phyloP scores from a whole-genome alignment of 768 basidiomycete genomes.

The Lentinus tigrinus region DNA sequence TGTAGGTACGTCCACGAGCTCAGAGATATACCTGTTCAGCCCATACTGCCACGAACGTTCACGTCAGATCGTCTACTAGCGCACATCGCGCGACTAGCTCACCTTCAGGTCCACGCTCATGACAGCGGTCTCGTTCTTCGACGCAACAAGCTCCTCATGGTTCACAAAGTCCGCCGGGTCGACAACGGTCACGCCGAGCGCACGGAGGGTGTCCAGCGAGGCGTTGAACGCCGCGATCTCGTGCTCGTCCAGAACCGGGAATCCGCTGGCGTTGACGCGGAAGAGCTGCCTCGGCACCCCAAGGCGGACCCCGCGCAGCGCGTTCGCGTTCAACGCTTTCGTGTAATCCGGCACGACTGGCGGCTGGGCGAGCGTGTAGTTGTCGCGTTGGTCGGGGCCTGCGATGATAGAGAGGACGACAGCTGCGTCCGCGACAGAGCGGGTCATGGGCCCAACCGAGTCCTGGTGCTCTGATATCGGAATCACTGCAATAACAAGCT shows the following conservation, averaged over 20 bases:
- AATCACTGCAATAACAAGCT: constrained; percentile 31
- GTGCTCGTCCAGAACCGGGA: background rate
- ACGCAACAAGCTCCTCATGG: constrained; percentile 45
- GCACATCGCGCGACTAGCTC: background rate
- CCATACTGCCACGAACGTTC: constrained; percentile 39
- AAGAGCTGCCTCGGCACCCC: constrained; percentile 43
- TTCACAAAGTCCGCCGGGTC: constrained; percentile 62
- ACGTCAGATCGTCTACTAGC: no score
- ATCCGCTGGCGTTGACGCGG: constrained; percentile 28
- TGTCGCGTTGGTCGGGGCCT: constrained; percentile 40
- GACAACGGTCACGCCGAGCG: constrained; percentile 47
- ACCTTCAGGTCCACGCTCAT: constrained; percentile 59
- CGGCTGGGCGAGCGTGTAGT: constrained; percentile 45
- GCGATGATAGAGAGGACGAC: constrained; percentile 35
- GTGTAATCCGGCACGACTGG: constrained; percentile 50
- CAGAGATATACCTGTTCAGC: constrained; percentile 46
- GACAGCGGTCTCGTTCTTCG: constrained; percentile 52
- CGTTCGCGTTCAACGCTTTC: constrained; percentile 45
- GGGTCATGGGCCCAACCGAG: constrained; percentile 35
- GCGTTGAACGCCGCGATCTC: constrained; percentile 37
- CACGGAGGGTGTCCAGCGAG: constrained; percentile 35
- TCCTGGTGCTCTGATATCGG: constrained; percentile 39
- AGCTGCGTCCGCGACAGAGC: constrained; percentile 34
- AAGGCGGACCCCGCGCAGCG: constrained; percentile 43
- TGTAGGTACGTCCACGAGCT: constrained; percentile 49